phyloP scores from a whole-genome alignment of 2,329 filamentous ascomycete genomes.

The Allantophomopsis cytisporea region DNA sequence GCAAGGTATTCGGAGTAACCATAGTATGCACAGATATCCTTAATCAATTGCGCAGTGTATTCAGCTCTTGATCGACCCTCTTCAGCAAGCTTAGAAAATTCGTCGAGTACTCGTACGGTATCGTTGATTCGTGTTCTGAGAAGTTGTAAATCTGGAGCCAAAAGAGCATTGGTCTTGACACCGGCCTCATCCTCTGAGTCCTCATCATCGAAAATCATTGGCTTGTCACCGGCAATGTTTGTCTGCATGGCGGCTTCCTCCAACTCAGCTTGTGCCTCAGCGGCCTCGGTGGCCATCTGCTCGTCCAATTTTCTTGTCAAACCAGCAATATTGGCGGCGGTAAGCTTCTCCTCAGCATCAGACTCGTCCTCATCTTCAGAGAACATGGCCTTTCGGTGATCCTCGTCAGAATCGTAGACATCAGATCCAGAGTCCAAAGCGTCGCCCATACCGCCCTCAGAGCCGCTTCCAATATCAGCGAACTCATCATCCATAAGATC shows the following conservation, averaged over 20 bases:
- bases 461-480: slow-evolving; percentile 17
- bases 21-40: slow-evolving; percentile 93
- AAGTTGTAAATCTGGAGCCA: slow-evolving; percentile 83
- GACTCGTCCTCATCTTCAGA: slow-evolving; percentile 89
- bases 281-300: slow-evolving; percentile 63
- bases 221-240: slow-evolving; percentile 72
- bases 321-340: slow-evolving; percentile 90
- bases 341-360: slow-evolving; percentile 80
- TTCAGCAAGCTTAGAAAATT: slow-evolving; percentile 72
- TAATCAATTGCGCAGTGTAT: slow-evolving; percentile 74
- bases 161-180: slow-evolving; percentile 43
- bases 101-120: slow-evolving; percentile 79
- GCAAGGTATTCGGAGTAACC: slow-evolving; percentile 92
- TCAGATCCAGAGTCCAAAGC: slow-evolving; percentile 30
- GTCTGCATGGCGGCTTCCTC: slow-evolving; percentile 80
- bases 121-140: slow-evolving; percentile 84
- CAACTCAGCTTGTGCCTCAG: slow-evolving; percentile 73
- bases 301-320: slow-evolving; percentile 75
- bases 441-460: slow-evolving; percentile 29
- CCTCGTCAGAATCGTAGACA: slow-evolving; percentile 32
- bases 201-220: slow-evolving; percentile 49
- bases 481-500: slow-evolving; percentile 29
- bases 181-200: slow-evolving; percentile 47
- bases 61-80: slow-evolving; percentile 72
- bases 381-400: slow-evolving; percentile 62